Conservation (phyloP, 73 alveolate species). For the Paramecium primaurelia region DNA sequence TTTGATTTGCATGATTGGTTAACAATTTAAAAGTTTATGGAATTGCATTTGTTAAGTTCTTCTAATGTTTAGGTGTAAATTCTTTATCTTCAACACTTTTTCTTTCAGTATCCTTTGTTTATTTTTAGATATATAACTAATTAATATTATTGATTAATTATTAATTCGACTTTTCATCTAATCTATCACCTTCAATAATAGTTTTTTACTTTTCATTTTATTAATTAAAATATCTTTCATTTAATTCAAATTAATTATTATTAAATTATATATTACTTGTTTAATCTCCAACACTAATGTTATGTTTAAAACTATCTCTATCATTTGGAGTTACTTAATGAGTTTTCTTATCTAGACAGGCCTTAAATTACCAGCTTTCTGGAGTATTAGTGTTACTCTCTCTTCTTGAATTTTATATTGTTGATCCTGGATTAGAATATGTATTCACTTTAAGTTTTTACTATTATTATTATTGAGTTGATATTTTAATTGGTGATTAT, state of each 20-base stretch:
- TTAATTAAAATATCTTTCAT: background rate
- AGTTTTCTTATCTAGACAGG: background rate
- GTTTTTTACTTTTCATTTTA: background rate
- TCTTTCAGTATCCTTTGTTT: background rate
- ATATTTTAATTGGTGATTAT: background rate
- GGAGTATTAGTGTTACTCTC: conserved; percentile 25
- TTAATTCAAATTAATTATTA: background rate
- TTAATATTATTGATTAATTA: background rate
- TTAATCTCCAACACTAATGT: background rate
- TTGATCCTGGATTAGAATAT: conserved; percentile 18
- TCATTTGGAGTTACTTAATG: background rate
- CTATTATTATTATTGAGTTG: background rate
- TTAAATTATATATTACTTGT: background rate
- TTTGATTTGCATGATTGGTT: background rate
- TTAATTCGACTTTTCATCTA: background rate
- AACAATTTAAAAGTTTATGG: background rate
- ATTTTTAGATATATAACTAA: background rate
- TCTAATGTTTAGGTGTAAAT: background rate
- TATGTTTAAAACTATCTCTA: background rate
- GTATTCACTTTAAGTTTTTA: background rate
- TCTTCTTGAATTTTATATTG: conserved; percentile 45
- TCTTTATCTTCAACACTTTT: background rate
- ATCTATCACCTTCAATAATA: background rate
- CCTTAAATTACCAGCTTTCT: conserved; percentile 28
- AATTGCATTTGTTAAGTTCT: background rate